Evolutionary conservation across 495 filamentous ascomycete genomes (phyloP).

Genomic region (Penicillium steckii): DNA sequence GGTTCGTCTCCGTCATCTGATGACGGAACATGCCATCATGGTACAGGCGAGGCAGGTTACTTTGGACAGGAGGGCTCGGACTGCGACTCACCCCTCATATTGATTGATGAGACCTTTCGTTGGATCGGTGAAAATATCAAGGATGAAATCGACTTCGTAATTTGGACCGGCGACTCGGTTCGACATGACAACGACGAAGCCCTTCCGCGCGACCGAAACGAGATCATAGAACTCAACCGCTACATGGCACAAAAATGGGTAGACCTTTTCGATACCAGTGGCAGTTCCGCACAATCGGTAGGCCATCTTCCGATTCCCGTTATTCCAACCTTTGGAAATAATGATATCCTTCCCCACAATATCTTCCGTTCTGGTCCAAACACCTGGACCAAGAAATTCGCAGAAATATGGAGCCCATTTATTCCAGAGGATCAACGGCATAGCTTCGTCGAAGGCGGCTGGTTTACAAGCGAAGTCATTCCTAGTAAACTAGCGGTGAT

Average conservation of each 20-base stretch:
- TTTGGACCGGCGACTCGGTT: slow-evolving; percentile 97
- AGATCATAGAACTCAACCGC: slow-evolving; percentile 75
- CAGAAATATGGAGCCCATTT: slow-evolving; percentile 75
- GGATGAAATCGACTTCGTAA: slow-evolving; percentile 86
- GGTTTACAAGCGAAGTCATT: slow-evolving; percentile 92
- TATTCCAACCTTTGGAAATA: slow-evolving; percentile 91
- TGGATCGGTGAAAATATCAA: slow-evolving; percentile 88
- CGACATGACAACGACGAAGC: slow-evolving; percentile 91
- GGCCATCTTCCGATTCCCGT: slow-evolving; percentile 72
- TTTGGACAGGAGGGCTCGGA: slow-evolving; percentile 83
- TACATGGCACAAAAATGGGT: slow-evolving; percentile 73
- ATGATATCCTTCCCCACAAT: slow-evolving; percentile 96
- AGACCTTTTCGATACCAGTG: slow-evolving; percentile 62
- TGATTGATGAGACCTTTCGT: slow-evolving; percentile 86
- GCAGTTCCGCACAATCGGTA: slow-evolving; percentile 38
- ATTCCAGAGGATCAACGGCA: slow-evolving; percentile 94
- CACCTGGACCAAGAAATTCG: slow-evolving; percentile 70
- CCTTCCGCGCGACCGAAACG: slow-evolving; percentile 67
- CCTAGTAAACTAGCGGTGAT: slow-evolving; percentile 84
- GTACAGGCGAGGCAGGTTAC: slow-evolving; percentile 70
- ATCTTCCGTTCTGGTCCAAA: slow-evolving; percentile 86
- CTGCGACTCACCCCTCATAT: slow-evolving; percentile 78
- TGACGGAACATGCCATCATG: slow-evolving; percentile 72
- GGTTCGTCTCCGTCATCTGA: slow-evolving; percentile 72
- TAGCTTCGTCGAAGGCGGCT: slow-evolving; percentile 86